Evolutionary conservation across 495 filamentous ascomycete species (phyloP).

Genomic region (Tuber brumale): DNA sequence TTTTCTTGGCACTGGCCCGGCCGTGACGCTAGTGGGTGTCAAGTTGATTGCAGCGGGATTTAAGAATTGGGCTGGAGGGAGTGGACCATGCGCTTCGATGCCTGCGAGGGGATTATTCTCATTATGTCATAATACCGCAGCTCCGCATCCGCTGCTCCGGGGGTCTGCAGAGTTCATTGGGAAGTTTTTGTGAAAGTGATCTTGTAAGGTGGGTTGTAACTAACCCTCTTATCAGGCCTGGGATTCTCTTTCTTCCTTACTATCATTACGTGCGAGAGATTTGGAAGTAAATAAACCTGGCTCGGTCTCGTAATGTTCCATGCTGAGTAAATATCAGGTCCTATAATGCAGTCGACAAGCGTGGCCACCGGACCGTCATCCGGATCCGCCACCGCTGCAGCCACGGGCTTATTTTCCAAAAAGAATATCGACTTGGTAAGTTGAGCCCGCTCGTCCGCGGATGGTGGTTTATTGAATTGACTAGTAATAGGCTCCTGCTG

Average conservation of each 20-base stretch:
- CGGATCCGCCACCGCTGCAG: constrained; percentile 80
- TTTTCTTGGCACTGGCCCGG: constrained; percentile 79
- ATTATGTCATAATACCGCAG: constrained; percentile 63
- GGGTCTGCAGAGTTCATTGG: constrained; percentile 77
- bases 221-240: constrained; percentile 47
- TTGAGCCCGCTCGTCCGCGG: not conserved
- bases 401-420: constrained; percentile 61
- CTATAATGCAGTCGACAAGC: constrained; percentile 63
- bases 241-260: constrained; percentile 84
- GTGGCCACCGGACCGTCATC: constrained; percentile 75
- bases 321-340: constrained; percentile 6
- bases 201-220: not conserved
- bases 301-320: constrained; percentile 51
- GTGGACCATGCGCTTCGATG: constrained; percentile 54
- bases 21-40: constrained; percentile 71
- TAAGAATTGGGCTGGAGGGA: constrained; percentile 77
- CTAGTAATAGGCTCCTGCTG: constrained; percentile 54
- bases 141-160: constrained; percentile 83
- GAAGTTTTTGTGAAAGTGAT: not conserved
- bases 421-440: constrained; percentile 4
- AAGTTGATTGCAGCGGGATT: constrained; percentile 70
- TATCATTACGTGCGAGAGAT: constrained; percentile 77
- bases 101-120: constrained; percentile 53
- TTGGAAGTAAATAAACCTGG: constrained; percentile 51
- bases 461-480: not conserved